phyloP scores from a whole-genome alignment of 1,139 yeast species.

The Yamadazyma dushanensis region DNA sequence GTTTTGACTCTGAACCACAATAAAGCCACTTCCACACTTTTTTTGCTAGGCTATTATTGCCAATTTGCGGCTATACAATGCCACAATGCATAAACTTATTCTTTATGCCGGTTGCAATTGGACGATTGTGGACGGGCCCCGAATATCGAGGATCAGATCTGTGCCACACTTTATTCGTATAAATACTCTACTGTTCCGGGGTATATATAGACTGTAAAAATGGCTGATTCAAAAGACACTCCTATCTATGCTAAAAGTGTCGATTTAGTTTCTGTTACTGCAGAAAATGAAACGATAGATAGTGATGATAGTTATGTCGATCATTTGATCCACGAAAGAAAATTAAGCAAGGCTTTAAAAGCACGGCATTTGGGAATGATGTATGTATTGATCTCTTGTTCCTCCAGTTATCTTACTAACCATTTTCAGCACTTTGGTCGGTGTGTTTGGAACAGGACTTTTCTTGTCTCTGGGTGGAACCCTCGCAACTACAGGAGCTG shows the following conservation, averaged over 20 bases:
- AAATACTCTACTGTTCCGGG: neutral
- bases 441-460: constrained; percentile 47
- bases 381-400: neutral
- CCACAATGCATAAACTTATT: no score
- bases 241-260: neutral
- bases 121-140: no score
- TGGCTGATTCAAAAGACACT: neutral
- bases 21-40: no score
- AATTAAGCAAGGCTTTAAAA: constrained; percentile 33
- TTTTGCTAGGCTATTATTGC: no score
- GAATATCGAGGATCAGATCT: no score
- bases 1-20: no score
- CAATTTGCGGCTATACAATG: no score
- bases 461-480: constrained; percentile 72
- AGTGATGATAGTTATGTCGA: constrained; percentile 10
- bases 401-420: neutral
- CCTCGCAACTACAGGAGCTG: constrained; percentile 64
- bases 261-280: neutral
- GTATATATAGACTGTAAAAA: no score
- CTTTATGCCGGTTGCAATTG: no score
- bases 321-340: constrained; percentile 16
- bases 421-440: constrained; percentile 33
- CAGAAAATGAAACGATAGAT: no score
- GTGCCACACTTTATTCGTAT: neutral
- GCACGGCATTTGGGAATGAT: constrained; percentile 44